Evolutionary conservation across 2,329 filamentous ascomycete species (phyloP).

Genomic region (Aureobasidium melanogenum): DNA sequence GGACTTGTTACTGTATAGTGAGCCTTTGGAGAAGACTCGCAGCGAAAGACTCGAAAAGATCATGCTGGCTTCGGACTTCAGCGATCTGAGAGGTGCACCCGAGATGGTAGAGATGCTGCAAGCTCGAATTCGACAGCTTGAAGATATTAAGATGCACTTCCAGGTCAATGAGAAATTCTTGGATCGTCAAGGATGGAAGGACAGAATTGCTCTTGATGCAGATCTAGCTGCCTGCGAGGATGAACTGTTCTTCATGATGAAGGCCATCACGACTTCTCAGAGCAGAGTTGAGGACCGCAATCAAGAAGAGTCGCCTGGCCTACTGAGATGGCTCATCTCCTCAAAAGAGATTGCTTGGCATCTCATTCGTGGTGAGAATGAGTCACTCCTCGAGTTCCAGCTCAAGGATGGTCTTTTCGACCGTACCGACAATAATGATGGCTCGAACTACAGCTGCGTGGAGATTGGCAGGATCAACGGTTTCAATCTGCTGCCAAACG

Average conservation of each 20-base stretch:
- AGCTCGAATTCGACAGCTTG: slow-evolving; percentile 82
- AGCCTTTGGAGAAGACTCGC: slow-evolving; percentile 94
- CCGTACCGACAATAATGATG: slow-evolving; percentile 92
- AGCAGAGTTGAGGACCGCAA: slow-evolving; percentile 66
- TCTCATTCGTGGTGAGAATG: slow-evolving; percentile 74
- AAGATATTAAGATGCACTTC: slow-evolving; percentile 95
- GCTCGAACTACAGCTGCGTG: slow-evolving; percentile 87
- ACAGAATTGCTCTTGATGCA: slow-evolving; percentile 77
- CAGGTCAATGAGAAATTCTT: slow-evolving; percentile 82
- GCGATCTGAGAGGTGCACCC: slow-evolving; percentile 84
- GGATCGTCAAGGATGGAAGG: slow-evolving; percentile 84
- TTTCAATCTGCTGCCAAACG: slow-evolving; percentile 80
- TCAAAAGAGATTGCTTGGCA: slow-evolving; percentile 97
- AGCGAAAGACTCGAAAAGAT: slow-evolving; percentile 95
- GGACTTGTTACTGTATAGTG: slow-evolving; percentile 90
- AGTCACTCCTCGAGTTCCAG: slow-evolving; percentile 88
- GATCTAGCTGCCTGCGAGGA: slow-evolving; percentile 87
- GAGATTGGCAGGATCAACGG: slow-evolving; percentile 83
- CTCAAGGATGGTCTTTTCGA: slow-evolving; percentile 86
- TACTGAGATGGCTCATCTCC: slow-evolving; percentile 88
- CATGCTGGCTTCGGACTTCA: slow-evolving; percentile 97
- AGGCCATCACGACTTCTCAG: slow-evolving; percentile 95
- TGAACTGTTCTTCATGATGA: slow-evolving; percentile 99
- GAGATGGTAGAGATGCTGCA: slow-evolving; percentile 89
- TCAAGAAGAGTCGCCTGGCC: slow-evolving; percentile 54